Conservation (phyloP, 2,329 filamentous ascomycete species). For the Cyclaneusma minus region DNA sequence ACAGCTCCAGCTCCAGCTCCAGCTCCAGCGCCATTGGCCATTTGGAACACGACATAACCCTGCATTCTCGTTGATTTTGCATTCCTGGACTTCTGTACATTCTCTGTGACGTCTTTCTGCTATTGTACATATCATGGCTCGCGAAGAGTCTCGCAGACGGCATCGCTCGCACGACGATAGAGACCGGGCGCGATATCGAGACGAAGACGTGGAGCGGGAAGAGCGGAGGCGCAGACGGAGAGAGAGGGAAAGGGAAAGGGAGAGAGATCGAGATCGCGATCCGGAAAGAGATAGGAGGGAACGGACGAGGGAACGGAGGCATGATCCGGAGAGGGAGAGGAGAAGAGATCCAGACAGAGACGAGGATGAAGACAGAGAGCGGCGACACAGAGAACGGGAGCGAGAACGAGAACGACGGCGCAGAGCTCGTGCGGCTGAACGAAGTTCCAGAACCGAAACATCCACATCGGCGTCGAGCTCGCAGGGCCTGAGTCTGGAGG, state of each 20-base stretch:
- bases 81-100: too few species aligned
- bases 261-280: constrained; percentile 4
- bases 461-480: constrained; percentile 12
- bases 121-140: too few species aligned
- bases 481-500: constrained; percentile 16
- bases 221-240: constrained; percentile 8
- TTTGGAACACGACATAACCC: too few species aligned
- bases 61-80: too few species aligned
- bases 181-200: constrained; percentile 12
- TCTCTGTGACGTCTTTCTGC: too few species aligned
- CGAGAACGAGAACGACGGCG: constrained; percentile 1
- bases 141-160: constrained; percentile 1
- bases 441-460: constrained; percentile 1
- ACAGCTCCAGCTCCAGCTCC: too few species aligned
- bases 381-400: constrained; percentile 1
- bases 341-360: too few species aligned
- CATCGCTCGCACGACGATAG: not conserved
- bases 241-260: constrained; percentile 8
- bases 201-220: constrained; percentile 11
- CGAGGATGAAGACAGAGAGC: too few species aligned
- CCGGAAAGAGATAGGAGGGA: constrained; percentile 2
- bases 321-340: constrained; percentile 1
- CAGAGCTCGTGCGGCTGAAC: too few species aligned
- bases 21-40: too few species aligned
- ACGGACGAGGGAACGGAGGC: constrained; percentile 1